Evolutionary conservation across 1,139 yeast genomes (phyloP).

Genomic region (Diutina catenulata): DNA sequence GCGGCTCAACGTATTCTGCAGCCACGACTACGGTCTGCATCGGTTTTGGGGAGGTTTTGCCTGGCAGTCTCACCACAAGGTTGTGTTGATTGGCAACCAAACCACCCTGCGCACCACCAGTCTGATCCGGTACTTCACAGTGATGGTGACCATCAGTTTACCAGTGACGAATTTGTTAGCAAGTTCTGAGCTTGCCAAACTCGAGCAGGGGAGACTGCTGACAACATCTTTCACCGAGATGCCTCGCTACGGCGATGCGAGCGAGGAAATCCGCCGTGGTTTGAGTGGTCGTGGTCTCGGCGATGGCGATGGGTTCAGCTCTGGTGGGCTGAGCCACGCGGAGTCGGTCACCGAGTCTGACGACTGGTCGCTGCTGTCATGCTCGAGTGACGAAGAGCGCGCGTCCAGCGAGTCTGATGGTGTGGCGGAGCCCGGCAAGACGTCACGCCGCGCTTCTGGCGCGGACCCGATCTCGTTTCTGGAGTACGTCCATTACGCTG

Average conservation of each 20-base stretch:
- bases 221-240: slow-evolving; percentile 8
- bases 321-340: not conserved
- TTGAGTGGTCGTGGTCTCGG: not conserved
- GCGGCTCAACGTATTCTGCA: slow-evolving; percentile 43
- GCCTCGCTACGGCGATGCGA: slow-evolving; percentile 9
- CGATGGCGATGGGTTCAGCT: not conserved
- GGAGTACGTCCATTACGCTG: slow-evolving; percentile 66
- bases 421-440: too few species aligned
- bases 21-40: slow-evolving; percentile 44
- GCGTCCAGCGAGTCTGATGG: not conserved
- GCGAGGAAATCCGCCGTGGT: not conserved
- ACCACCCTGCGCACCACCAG: slow-evolving; percentile 37
- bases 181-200: slow-evolving; percentile 27
- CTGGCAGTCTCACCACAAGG: slow-evolving; percentile 69
- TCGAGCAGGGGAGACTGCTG: slow-evolving; percentile 13
- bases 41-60: slow-evolving; percentile 57
- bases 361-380: not conserved
- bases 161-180: slow-evolving; percentile 54
- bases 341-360: not conserved
- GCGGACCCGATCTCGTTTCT: slow-evolving; percentile 33
- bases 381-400: not conserved
- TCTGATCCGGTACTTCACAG: slow-evolving; percentile 46
- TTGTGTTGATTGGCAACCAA: slow-evolving; percentile 41
- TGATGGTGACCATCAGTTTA: slow-evolving; percentile 46
- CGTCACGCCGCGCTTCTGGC: not conserved